phyloP scores from a whole-genome alignment of 768 basidiomycete genomes.

The Chalciporus pseudorubinellus region DNA sequence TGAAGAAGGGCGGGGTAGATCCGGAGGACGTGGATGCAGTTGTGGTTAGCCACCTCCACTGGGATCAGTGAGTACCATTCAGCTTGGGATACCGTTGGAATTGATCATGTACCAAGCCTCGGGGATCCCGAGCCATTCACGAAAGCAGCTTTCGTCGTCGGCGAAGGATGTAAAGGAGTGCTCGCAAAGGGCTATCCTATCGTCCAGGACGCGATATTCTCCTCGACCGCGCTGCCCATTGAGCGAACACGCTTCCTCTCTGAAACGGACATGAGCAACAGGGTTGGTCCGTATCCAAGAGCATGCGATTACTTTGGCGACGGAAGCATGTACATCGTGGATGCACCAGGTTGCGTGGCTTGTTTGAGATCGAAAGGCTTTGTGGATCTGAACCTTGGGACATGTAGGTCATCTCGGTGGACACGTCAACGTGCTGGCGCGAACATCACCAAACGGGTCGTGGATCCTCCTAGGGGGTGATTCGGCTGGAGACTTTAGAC shows the following conservation, averaged over 20 bases:
- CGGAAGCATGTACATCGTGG: conserved; percentile 56
- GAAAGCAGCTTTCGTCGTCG: conserved; percentile 47
- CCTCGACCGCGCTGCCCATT: conserved; percentile 36
- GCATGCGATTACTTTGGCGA: conserved; percentile 58
- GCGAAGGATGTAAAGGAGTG: conserved; percentile 36
- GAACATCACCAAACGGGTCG: conserved; percentile 50
- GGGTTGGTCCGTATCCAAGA: conserved; percentile 49
- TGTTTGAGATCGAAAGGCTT: background rate
- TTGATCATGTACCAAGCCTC: conserved; percentile 23
- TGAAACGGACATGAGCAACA: conserved; percentile 30
- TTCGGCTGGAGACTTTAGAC: conserved; percentile 52
- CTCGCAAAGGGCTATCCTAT: conserved; percentile 43
- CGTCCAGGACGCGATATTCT: conserved; percentile 34
- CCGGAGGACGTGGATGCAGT: conserved; percentile 45
- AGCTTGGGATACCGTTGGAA: background rate
- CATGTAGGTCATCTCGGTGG: conserved; percentile 48
- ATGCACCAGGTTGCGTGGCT: conserved; percentile 42
- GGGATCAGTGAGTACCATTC: conserved; percentile 36
- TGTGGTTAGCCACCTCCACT: conserved; percentile 53
- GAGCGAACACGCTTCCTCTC: conserved; percentile 40
- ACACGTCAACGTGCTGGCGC: conserved; percentile 52
- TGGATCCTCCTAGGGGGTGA: conserved; percentile 60
- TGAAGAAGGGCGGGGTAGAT: conserved; percentile 45
- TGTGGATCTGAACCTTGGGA: background rate
- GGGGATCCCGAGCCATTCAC: conserved; percentile 48